Percentiles rank a stretch among this genome's conserved stretches.
phyloP scores from a whole-genome alignment of 192 early-diverging fungal species.

The Rhizoclosmatium globosum region DNA sequence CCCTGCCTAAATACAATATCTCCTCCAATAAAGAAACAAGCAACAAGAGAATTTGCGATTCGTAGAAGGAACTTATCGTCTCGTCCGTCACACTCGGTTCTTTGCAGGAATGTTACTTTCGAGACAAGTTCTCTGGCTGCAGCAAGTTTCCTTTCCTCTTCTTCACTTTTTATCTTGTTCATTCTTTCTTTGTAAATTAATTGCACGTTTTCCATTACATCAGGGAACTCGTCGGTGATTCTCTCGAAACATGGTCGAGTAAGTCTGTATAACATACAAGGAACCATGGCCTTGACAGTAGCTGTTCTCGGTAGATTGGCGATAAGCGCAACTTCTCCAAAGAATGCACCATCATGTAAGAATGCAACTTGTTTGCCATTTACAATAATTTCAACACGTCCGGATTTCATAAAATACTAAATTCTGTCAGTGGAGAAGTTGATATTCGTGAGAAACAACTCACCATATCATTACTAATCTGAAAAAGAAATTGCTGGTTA shows the following conservation, averaged over 20 bases:
- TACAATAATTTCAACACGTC: conserved; percentile 16
- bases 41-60: conserved; percentile 42
- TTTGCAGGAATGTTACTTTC: conserved; percentile 54
- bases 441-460: neutral
- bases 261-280: conserved; percentile 26
- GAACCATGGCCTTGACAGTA: conserved; percentile 22
- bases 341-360: conserved; percentile 29
- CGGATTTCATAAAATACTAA: conserved; percentile 26
- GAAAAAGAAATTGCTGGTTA: neutral
- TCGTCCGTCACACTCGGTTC: conserved; percentile 46
- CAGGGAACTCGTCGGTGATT: conserved; percentile 44
- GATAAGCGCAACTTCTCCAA: conserved; percentile 19
- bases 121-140: conserved; percentile 46
- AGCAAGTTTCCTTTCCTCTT: conserved; percentile 42
- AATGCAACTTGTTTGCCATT: neutral
- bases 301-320: conserved; percentile 41
- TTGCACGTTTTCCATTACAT: conserved; percentile 32
- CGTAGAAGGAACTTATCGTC: conserved; percentile 48
- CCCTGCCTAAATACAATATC: conserved; percentile 29
- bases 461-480: conserved; percentile 51
- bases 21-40: conserved; percentile 27
- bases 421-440: neutral
- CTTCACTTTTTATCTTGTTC: conserved; percentile 44
- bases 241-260: conserved; percentile 5
- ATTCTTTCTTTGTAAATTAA: conserved; percentile 51